phyloP scores from a whole-genome alignment of 345 rosid genomes.

The Aethionema arabicum region DNA sequence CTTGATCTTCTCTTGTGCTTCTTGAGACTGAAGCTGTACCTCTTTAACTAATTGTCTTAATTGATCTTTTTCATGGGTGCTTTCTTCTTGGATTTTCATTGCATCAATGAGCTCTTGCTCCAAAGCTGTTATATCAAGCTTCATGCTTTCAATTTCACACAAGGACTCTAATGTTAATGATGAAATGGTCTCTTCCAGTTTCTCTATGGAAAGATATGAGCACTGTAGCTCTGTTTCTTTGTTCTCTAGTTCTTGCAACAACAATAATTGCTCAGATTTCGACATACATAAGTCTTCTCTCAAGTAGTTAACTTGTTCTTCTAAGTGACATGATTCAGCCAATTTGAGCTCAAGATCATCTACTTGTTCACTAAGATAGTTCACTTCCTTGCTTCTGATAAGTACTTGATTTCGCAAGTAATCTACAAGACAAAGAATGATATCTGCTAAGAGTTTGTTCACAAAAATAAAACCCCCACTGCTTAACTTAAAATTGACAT shows the following conservation, averaged over 20 bases:
- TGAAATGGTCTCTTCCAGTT: conserved; percentile 72
- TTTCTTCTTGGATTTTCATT: conserved; percentile 57
- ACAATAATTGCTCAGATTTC: conserved; percentile 44
- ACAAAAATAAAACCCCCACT: conserved; percentile 26
- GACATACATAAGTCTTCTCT: conserved; percentile 56
- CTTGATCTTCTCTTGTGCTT: conserved; percentile 43
- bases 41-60: conserved; percentile 47
- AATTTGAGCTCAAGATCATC: conserved; percentile 60
- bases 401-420: conserved; percentile 80
- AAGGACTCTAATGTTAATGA: conserved; percentile 61
- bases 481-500: conserved; percentile 37
- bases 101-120: conserved; percentile 60
- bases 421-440: conserved; percentile 41
- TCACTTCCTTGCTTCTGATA: conserved; percentile 57
- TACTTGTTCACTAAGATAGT: conserved; percentile 52
- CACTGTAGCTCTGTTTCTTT: conserved; percentile 59
- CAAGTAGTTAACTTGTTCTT: conserved; percentile 43
- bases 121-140: conserved; percentile 60
- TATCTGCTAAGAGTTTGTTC: not conserved
- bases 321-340: conserved; percentile 49
- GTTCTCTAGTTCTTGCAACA: conserved; percentile 57
- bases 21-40: conserved; percentile 44
- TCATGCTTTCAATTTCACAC: conserved; percentile 86
- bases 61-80: conserved; percentile 47
- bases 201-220: conserved; percentile 53